These are phyloP conservation scores for Salix suchowensis DNA, from an alignment of 345 rosid genomes.

Conservation along the genomic window DNA sequence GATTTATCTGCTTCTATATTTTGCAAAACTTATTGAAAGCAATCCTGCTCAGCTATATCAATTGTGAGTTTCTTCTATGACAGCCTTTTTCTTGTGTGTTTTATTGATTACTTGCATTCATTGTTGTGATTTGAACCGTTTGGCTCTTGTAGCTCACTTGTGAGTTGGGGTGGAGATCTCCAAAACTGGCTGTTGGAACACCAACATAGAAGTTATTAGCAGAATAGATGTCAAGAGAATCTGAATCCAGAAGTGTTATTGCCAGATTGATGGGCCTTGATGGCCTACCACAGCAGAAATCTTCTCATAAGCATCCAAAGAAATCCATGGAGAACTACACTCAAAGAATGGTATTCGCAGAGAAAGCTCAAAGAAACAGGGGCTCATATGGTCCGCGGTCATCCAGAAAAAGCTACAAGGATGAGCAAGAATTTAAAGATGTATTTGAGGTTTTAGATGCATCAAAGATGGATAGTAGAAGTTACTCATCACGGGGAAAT, in stretches of 20 bases:
- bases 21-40: neutral
- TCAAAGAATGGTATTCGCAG: slow-evolving; percentile 18
- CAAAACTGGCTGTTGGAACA: slow-evolving; percentile 37
- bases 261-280: slow-evolving; percentile 97
- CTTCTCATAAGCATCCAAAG: slow-evolving; percentile 40
- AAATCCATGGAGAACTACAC: slow-evolving; percentile 35
- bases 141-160: slow-evolving; percentile 40
- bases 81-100: neutral
- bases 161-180: slow-evolving; percentile 39
- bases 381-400: slow-evolving; percentile 45
- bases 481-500: slow-evolving; percentile 28
- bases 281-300: slow-evolving; percentile 60
- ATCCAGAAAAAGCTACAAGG: slow-evolving; percentile 60
- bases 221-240: slow-evolving; percentile 76
- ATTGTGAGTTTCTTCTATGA: neutral
- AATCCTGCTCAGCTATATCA: neutral
- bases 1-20: slow-evolving; percentile 17
- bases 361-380: slow-evolving; percentile 36
- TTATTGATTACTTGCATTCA: neutral
- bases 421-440: slow-evolving; percentile 87
- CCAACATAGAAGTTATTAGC: slow-evolving; percentile 73
- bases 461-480: slow-evolving; percentile 39
- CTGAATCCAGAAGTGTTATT: slow-evolving; percentile 67
- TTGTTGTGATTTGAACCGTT: slow-evolving; percentile 14
- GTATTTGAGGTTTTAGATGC: slow-evolving; percentile 86